Conservation (phyloP, 2,329 filamentous ascomycete species). For the Claviceps pusilla region DNA sequence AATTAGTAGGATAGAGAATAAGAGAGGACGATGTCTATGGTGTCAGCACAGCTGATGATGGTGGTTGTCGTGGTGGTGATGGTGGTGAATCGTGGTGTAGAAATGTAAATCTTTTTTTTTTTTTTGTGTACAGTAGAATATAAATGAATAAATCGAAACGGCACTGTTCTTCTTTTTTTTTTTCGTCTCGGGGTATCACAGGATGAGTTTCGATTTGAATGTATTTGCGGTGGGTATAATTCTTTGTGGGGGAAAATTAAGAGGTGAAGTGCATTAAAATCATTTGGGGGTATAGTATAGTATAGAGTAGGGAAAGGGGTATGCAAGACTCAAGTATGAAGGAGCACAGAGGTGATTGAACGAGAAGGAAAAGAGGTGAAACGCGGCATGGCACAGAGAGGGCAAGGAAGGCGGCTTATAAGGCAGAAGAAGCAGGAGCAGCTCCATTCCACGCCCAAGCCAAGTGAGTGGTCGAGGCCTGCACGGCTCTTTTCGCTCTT, state of each 20-base stretch:
- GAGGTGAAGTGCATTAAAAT: background rate
- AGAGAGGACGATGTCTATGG: background rate
- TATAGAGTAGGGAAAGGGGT: conserved; percentile 3
- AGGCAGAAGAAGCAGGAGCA: background rate
- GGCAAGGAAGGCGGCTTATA: conserved; percentile 2
- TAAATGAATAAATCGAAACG: background rate
- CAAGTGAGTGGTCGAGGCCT: too few relatives aligned
- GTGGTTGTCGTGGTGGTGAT: background rate
- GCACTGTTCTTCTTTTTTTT: background rate
- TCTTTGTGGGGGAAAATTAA: conserved; percentile 3
- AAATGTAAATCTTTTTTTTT: background rate
- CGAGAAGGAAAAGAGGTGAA: conserved; percentile 2
- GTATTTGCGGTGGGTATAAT: conserved; percentile 10
- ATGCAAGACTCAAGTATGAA: background rate
- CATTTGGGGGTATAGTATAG: too few relatives aligned
- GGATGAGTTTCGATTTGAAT: conserved; percentile 6
- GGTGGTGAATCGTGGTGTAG: too few relatives aligned
- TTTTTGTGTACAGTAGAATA: background rate
- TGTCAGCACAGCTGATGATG: background rate
- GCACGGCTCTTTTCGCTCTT: too few relatives aligned
- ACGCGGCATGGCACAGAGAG: background rate
- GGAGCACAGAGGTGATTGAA: background rate
- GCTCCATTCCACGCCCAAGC: too few relatives aligned
- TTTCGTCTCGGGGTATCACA: conserved; percentile 16
- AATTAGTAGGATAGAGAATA: background rate